Evolutionary conservation across 140 eudicot species (phyloP), one percentile per base, ranked within the genome.

Genomic region (Oenanthe javanica): DNA sequence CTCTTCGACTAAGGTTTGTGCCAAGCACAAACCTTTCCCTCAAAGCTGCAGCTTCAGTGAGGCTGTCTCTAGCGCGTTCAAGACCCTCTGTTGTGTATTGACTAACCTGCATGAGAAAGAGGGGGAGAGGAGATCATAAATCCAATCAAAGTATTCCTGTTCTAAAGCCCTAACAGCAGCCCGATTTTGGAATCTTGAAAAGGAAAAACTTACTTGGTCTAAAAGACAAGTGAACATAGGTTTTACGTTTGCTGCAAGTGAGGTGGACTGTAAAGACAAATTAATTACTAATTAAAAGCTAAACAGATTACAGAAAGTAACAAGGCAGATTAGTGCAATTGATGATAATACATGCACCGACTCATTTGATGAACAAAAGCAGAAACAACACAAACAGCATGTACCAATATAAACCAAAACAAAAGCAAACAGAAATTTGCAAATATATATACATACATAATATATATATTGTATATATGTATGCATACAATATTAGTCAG

Each of bases 21-120:
- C 99, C 97, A 64, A 95, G 82, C 77, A 95, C 97, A 89, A 90
- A 95, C 85, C 97, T 86, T 85, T 92, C 99, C 93, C 99, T 91
- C 87, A 95, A 82, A 78, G 97, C 92, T 9, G 99, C 97, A 86
- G 99, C 97, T 84, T 95, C 99, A 63, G 91, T 93, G 81, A 93
- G 89, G 81, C 99, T 88, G 49, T 95, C 99, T 84, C 98, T 89
- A 66, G 98, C 96, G 78, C 98, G 85, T 88, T 95, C 99, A 72
- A 93, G 96, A 72, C 99, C 98, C 86, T 95, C 99, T 46, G 99
- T 92, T 83, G 90, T 89, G 86, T 95, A 95, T 73, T 86, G 91
- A 79, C 99, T 93, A 31, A 95, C 99, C 99, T 95, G 89, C 82
- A 82, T 59, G 63, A 77, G 72, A 81, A 75, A 81, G 18, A 4